Percentiles rank a stretch among this genome's conserved stretches.
Evolutionary conservation across 306 rosid species (phyloP).

Genomic region (Quercus berberidifolia): DNA sequence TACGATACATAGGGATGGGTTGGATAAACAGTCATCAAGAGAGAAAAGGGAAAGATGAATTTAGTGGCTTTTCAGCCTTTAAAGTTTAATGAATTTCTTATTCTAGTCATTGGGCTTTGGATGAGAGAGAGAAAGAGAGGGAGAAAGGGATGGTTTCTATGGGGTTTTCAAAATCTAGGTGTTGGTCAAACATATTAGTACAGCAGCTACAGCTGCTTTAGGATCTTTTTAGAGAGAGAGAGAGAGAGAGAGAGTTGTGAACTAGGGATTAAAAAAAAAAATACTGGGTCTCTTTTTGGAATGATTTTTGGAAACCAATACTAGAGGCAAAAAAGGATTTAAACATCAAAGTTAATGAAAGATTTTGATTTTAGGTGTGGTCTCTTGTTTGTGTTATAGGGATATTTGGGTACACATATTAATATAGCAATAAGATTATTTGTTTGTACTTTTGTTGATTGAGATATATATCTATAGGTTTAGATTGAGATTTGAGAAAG

Average conservation of each 20-base stretch:
- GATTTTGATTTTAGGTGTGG: constrained; percentile 9
- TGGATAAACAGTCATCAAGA: background rate
- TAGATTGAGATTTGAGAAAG: constrained; percentile 2
- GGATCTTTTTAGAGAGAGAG: background rate
- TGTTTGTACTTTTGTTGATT: background rate
- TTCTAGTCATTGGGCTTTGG: constrained; percentile 20
- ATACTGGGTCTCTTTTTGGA: constrained; percentile 8
- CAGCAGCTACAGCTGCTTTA: constrained; percentile 30
- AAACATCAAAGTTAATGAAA: background rate
- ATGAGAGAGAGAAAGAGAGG: constrained; percentile 1
- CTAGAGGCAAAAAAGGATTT: background rate
- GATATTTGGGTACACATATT: too few relatives aligned
- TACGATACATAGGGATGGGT: background rate
- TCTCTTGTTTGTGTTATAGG: background rate
- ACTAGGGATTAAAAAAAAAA: background rate
- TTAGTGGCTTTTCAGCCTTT: constrained; percentile 22
- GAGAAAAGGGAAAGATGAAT: constrained; percentile 11
- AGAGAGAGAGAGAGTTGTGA: background rate
- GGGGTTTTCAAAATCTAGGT: constrained; percentile 33
- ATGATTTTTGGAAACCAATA: constrained; percentile 3
- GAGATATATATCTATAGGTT: background rate
- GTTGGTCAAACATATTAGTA: constrained; percentile 49
- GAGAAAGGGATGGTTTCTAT: constrained; percentile 15
- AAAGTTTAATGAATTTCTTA: constrained; percentile 5
- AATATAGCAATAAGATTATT: background rate